A percentile compares a stretch with the other conserved stretches of the same genome.
Evolutionary conservation across 2,329 filamentous ascomycete species (phyloP).

Genomic region (Ophiocordyceps camponoti-leonardi): DNA sequence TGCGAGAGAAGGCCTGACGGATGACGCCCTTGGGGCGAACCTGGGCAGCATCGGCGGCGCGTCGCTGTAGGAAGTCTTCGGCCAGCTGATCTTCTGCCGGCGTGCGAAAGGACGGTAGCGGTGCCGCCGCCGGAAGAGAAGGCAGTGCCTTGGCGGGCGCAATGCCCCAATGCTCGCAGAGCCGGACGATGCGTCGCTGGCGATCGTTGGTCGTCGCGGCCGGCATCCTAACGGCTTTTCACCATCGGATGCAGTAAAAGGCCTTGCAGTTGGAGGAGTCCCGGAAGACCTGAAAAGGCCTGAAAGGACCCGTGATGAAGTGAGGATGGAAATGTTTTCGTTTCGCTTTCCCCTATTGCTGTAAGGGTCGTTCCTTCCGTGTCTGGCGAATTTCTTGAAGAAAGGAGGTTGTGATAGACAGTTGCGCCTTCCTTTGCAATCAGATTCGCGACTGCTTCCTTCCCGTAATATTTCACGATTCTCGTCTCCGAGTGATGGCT

Average conservation of each 20-base stretch:
- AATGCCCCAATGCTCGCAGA: slow-evolving; percentile 34
- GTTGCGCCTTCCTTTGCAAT: too few relatives aligned
- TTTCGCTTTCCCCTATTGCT: too few relatives aligned
- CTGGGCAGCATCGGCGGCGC: slow-evolving; percentile 17
- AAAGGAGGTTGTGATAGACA: too few relatives aligned
- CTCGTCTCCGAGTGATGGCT: too few relatives aligned
- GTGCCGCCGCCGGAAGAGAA: slow-evolving; percentile 23
- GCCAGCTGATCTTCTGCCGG: slow-evolving; percentile 31
- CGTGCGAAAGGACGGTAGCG: slow-evolving; percentile 24
- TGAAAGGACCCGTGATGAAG: too few relatives aligned
- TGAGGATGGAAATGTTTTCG: too few relatives aligned
- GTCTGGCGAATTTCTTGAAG: too few relatives aligned
- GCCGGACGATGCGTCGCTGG: slow-evolving; percentile 28
- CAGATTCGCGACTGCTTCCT: too few relatives aligned
- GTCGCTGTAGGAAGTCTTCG: slow-evolving; percentile 35
- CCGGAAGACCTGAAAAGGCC: background rate
- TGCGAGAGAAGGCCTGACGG: slow-evolving; percentile 22
- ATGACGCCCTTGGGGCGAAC: slow-evolving; percentile 21
- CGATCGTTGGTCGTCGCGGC: slow-evolving; percentile 18
- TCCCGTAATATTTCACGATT: too few relatives aligned
- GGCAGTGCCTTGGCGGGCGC: slow-evolving; percentile 19
- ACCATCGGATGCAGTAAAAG: background rate
- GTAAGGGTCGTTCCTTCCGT: too few relatives aligned
- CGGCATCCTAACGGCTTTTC: slow-evolving; percentile 8
- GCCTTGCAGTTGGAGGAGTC: background rate